Conservation (phyloP, 2,329 filamentous ascomycete species). For the Trichoderma sp. region DNA sequence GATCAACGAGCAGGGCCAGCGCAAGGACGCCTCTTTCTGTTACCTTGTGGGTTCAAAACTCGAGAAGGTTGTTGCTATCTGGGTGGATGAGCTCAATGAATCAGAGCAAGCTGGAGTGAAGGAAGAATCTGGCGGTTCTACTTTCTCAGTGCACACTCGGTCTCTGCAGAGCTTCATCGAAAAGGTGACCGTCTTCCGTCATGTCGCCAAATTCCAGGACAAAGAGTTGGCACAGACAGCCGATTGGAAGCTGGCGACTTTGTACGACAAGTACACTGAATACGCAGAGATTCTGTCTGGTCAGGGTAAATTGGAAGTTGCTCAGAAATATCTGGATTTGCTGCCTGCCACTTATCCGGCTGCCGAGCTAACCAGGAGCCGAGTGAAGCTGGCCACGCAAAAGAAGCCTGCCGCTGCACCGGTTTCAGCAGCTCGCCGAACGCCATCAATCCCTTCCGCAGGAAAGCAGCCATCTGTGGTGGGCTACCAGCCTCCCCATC, state of each 20-base stretch:
- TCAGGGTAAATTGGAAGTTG: slow-evolving; percentile 82
- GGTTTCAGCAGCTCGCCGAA: slow-evolving; percentile 31
- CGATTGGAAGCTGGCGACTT: slow-evolving; percentile 82
- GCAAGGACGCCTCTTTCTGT: slow-evolving; percentile 95
- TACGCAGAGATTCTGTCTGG: slow-evolving; percentile 94
- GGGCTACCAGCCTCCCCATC: slow-evolving; percentile 53
- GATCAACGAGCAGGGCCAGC: slow-evolving; percentile 72
- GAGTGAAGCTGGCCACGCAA: slow-evolving; percentile 76
- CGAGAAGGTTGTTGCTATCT: slow-evolving; percentile 94
- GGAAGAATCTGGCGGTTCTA: slow-evolving; percentile 69
- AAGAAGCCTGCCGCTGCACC: slow-evolving; percentile 45
- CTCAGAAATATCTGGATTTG: slow-evolving; percentile 88
- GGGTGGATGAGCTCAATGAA: slow-evolving; percentile 87
- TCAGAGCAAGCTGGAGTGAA: slow-evolving; percentile 74
- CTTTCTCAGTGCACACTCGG: slow-evolving; percentile 88
- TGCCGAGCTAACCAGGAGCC: slow-evolving; percentile 81
- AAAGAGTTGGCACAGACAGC: slow-evolving; percentile 67
- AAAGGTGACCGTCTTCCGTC: slow-evolving; percentile 95
- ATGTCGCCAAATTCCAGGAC: slow-evolving; percentile 90
- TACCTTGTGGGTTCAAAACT: slow-evolving; percentile 94
- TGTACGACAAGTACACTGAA: slow-evolving; percentile 96
- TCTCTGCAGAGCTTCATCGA: slow-evolving; percentile 93
- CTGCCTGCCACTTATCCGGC: slow-evolving; percentile 81
- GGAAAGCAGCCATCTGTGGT: slow-evolving; percentile 43
- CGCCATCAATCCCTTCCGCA: slow-evolving; percentile 39